Base-by-base conservation (phyloP, 352 stramenopile genomes). In the Pythium plurisporium region DNA sequence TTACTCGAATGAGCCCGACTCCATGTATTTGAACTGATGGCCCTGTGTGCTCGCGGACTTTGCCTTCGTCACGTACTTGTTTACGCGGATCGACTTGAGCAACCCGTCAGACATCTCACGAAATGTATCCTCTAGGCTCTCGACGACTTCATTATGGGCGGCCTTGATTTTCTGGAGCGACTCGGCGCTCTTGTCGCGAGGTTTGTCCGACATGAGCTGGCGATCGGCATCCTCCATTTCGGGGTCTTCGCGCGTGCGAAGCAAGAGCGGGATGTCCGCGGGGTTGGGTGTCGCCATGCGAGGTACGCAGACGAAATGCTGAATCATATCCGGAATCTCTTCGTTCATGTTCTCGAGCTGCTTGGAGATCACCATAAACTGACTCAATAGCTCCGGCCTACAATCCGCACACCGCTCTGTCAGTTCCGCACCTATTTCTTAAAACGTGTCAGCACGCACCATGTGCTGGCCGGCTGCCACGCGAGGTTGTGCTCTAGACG, bases 331-430 rank as follows among this genome's bases (percentile, higher is more conserved):
- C 17, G 83, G 83, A 46, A 94, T 88, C 49, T 94, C 83, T 23
- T 94, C 81, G 62, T 91, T 89, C 74, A 94, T 94, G 65, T 94
- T 94, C 68, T 94, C 83, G 22, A 93, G 65, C 58, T 93, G 83
- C 65, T 93, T 93, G 45, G 83, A 78, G 51, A 93, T 89, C 34
- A 93, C 83, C 76, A 90, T 87, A 63, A 87, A 93, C 68, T 93
- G 82, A 49, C 83, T 89, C 42, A 93, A 62, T 33, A 91, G 71
- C 59, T 93, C 81, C 2, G 83, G 83, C 81, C 81, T 91, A n/a
- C 3, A 20, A 37, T 17, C 10, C 22, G 12, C 38, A 41, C 6
- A 9, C 5, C 9, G 25, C 14, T 4, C 31, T 23, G 22, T 47
- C 42, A 40, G 20, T 30, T 31, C 26, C 12, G 7, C 15, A 15